A percentile compares a stretch with the other conserved stretches of the same genome.
phyloP scores from a whole-genome alignment of 2,329 filamentous ascomycete genomes.

The Cladosporium halotolerans region DNA sequence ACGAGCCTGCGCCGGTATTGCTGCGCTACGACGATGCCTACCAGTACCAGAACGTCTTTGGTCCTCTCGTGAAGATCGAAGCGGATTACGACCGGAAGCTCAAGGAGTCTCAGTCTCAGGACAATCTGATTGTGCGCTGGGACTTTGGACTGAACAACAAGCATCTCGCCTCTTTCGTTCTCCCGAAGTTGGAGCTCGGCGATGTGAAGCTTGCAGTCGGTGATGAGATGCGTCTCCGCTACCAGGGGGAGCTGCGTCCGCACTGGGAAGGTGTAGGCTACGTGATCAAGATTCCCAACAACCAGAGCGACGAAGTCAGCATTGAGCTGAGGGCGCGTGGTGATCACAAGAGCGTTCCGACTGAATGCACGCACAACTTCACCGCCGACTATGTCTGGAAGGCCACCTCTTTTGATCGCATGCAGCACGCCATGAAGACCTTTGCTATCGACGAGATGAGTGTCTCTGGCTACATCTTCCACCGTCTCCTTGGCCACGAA shows the following conservation, averaged over 20 bases:
- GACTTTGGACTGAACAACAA: conserved; percentile 95
- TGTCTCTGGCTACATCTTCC: conserved; percentile 97
- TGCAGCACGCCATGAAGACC: conserved; percentile 99
- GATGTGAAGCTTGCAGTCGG: conserved; percentile 97
- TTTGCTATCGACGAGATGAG: conserved; percentile 98
- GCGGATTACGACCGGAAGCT: conserved; percentile 98
- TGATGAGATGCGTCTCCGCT: conserved; percentile 96
- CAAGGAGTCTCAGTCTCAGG: conserved; percentile 96
- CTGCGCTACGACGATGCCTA: conserved; percentile 95
- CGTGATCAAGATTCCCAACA: conserved; percentile 98
- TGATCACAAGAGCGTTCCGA: conserved; percentile 92
- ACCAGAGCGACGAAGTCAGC: conserved; percentile 94
- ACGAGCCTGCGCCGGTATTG: conserved; percentile 87
- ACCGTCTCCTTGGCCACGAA: conserved; percentile 90
- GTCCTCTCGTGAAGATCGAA: conserved; percentile 96
- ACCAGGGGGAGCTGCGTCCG: conserved; percentile 85
- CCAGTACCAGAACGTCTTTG: conserved; percentile 98
- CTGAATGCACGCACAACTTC: conserved; percentile 95
- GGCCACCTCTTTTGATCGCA: conserved; percentile 96
- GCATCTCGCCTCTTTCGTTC: conserved; percentile 87
- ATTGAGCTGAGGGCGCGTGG: conserved; percentile 90
- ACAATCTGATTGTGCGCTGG: conserved; percentile 91
- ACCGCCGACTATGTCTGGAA: conserved; percentile 99
- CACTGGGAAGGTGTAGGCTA: conserved; percentile 98
- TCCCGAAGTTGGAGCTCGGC: conserved; percentile 94